A percentile compares a stretch with the other conserved stretches of the same genome.
Conservation (phyloP, 805 yeast genomes). For the Kodamaea lidongshanica region DNA sequence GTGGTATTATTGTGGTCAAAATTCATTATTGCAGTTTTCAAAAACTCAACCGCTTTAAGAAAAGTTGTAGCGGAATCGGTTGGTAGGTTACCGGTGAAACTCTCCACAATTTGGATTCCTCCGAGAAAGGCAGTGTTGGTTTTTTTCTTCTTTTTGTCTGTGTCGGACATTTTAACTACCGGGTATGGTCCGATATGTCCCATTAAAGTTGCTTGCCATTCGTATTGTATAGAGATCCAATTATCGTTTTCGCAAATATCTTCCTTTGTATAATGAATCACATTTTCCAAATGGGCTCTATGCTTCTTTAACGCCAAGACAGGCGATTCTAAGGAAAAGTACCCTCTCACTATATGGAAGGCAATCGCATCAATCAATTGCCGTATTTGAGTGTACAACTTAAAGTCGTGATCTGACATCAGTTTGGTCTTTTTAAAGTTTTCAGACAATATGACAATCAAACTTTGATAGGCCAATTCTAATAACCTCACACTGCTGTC, state of each 20-base stretch:
- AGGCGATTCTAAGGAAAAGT: constrained; percentile 54
- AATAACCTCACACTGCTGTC: constrained; percentile 24
- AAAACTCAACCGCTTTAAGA: constrained; percentile 18
- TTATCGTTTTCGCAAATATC: constrained; percentile 13
- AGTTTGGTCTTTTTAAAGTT: constrained; percentile 6
- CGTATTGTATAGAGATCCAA: constrained; percentile 63
- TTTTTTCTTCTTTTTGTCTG: constrained; percentile 5
- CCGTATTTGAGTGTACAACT: constrained; percentile 32
- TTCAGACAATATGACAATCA: constrained; percentile 21
- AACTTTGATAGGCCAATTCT: constrained; percentile 30
- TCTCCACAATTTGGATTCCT: constrained; percentile 23
- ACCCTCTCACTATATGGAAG: constrained; percentile 55
- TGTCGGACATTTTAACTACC: background rate
- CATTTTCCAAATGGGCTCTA: constrained; percentile 53
- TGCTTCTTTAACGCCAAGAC: constrained; percentile 59
- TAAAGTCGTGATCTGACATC: constrained; percentile 24
- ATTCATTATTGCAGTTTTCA: constrained; percentile 8
- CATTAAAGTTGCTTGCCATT: constrained; percentile 58
- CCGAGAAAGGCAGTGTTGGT: constrained; percentile 24
- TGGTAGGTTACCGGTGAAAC: constrained; percentile 16
- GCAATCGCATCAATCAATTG: constrained; percentile 53
- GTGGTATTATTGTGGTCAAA: no score
- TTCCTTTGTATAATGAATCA: constrained; percentile 30
- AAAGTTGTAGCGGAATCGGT: constrained; percentile 27
- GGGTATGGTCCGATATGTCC: constrained; percentile 1